Evolutionary conservation across 139 green algal species (phyloP), one percentile per base, ranked within the genome.

Genomic region (Coelastrella sp.): DNA sequence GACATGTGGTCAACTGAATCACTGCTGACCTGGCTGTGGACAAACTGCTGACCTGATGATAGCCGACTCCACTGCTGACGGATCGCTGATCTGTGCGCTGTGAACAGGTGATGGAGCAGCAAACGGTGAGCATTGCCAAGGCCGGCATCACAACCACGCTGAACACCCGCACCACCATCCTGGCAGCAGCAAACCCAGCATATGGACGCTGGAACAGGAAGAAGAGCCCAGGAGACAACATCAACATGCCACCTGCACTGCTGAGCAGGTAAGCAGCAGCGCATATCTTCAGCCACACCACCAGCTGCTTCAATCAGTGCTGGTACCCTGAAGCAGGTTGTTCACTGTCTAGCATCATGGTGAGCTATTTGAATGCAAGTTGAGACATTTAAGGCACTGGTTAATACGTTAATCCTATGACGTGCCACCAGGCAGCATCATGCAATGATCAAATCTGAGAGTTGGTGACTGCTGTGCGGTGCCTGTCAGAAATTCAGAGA

Each of bases 81-180:
- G 63, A 12, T 70, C 6, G 78, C 56, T 84, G 58, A 20, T n/a
- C 0, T 56, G 57, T 85, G 20, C 12, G 24, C 9, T 84, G 15
- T 11, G 8, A 57, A 60, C 89, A 97, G 94, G 96, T 98, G 65
- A 99, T 99, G 97, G 97, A 99, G 95, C 97, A 99, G 94, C 98
- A 99, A 95, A 99, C 98, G 56, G 98, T 99, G 83, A 98, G 94
- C 94, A 99, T 99, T 84, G 98, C 98, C 90, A 99, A 99, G 95
- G 98, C 98, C 0, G 98, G 98, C 87, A 99, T 99, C 94, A 99
- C 97, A 84, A 99, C 98, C 63, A 99, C 97, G 8, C 96, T 99
- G 49, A 99, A 99, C 94, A 99, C 98, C 4, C 95, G 98, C 89
- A 99, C 98, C 56, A 97, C 98, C 4, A 95, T 99, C 65, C 94